Percentiles rank a stretch among this genome's conserved stretches.
Evolutionary conservation across 2,329 filamentous ascomycete genomes (phyloP).

Genomic region (Mycogone perniciosa): DNA sequence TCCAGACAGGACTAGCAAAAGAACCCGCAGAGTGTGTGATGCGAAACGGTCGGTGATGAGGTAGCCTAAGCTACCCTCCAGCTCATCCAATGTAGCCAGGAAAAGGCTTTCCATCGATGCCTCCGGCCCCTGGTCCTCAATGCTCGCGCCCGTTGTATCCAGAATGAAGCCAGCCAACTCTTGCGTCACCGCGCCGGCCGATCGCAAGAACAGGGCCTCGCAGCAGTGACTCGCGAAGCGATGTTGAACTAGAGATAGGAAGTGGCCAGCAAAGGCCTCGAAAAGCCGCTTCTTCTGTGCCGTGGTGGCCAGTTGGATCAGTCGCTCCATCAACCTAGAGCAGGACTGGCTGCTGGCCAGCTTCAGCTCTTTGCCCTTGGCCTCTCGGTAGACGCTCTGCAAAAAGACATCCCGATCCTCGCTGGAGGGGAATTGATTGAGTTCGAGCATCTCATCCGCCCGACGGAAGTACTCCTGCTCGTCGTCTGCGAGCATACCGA

Average conservation of each 20-base stretch:
- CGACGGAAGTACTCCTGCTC: constrained; percentile 95
- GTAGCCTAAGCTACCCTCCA: constrained; percentile 78
- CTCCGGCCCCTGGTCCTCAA: constrained; percentile 41
- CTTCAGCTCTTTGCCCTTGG: constrained; percentile 88
- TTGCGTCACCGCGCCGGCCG: constrained; percentile 69
- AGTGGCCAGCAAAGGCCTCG: constrained; percentile 76
- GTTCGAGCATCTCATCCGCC: constrained; percentile 82
- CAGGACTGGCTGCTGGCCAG: constrained; percentile 93
- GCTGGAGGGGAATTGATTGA: constrained; percentile 74
- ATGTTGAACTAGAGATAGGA: constrained; percentile 85
- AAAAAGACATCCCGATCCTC: constrained; percentile 70
- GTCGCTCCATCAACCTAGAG: constrained; percentile 83
- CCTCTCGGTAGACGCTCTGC: constrained; percentile 78
- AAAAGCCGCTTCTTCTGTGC: constrained; percentile 83
- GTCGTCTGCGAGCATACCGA: constrained; percentile 83
- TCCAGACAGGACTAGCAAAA: constrained; percentile 80
- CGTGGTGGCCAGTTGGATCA: constrained; percentile 75
- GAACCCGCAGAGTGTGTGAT: constrained; percentile 81
- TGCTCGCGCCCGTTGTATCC: constrained; percentile 36
- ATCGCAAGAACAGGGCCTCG: constrained; percentile 82
- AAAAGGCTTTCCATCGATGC: constrained; percentile 79
- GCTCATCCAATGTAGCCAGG: constrained; percentile 73
- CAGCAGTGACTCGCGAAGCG: constrained; percentile 97
- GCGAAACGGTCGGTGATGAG: constrained; percentile 84
- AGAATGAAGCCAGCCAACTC: constrained; percentile 54